A percentile compares a stretch with the other conserved stretches of the same genome.
These are phyloP conservation scores for Plasmodium falciparum DNA, from an alignment of 169 alveolate species.

Conservation along the genomic window DNA sequence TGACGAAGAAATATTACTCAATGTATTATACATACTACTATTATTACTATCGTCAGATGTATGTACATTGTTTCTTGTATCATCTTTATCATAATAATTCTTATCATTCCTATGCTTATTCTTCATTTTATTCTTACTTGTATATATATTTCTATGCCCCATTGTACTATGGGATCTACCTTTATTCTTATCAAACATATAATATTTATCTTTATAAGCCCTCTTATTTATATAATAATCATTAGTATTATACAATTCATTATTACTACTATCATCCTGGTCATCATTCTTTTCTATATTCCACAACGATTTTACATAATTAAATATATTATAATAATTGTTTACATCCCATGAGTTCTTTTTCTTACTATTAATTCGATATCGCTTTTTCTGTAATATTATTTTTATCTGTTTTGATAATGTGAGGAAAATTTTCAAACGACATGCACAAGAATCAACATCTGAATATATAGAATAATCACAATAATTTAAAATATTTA, in stretches of 20 bases:
- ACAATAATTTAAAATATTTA: conserved; percentile 72
- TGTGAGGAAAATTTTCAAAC: conserved; percentile 66
- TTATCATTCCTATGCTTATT: conserved; percentile 12
- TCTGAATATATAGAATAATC: conserved; percentile 59
- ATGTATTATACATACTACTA: conserved; percentile 1
- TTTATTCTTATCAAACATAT: too few relatives aligned
- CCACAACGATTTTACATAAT: conserved; percentile 74
- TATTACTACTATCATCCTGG: conserved; percentile 26
- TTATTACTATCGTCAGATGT: neutral
- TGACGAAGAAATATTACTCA: conserved; percentile 22
- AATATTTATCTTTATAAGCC: too few relatives aligned
- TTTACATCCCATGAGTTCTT: conserved; percentile 24
- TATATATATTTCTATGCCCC: neutral
- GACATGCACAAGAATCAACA: conserved; percentile 76
- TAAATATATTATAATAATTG: conserved; percentile 66
- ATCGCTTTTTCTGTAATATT: conserved; percentile 37
- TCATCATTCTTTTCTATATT: conserved; percentile 61
- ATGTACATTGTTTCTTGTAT: neutral
- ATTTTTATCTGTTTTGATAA: conserved; percentile 67
- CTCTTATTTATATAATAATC: neutral
- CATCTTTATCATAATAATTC: neutral
- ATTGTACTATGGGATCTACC: too few relatives aligned
- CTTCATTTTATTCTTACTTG: neutral
- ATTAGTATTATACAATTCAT: conserved; percentile 12
- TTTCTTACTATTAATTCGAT: conserved; percentile 21